Evolutionary conservation across 1,139 yeast genomes (phyloP).

Genomic region (Nakaseomyces uthaithaninus): DNA sequence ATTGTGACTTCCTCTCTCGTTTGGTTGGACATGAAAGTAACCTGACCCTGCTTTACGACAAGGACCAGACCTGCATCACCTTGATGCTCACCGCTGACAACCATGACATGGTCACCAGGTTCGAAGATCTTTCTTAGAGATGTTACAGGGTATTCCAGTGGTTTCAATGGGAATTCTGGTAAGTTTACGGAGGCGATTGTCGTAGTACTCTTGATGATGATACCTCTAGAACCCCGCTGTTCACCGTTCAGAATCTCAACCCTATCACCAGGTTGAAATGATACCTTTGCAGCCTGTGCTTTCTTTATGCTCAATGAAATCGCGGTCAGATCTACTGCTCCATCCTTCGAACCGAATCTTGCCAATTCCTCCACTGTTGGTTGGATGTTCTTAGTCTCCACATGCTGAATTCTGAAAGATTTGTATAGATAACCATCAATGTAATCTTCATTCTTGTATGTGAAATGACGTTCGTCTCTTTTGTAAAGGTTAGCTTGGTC

Average conservation of each 20-base stretch:
- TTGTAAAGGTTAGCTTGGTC: constrained; percentile 55
- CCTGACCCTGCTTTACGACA: constrained; percentile 71
- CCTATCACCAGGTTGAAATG: constrained; percentile 88
- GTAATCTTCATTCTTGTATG: constrained; percentile 82
- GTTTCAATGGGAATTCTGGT: constrained; percentile 40
- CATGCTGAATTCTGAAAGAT: constrained; percentile 73
- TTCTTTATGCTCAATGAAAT: constrained; percentile 77
- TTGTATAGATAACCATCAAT: constrained; percentile 80
- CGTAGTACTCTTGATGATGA: constrained; percentile 49
- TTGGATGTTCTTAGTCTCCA: constrained; percentile 75
- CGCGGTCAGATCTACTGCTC: constrained; percentile 76
- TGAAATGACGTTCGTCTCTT: constrained; percentile 65
- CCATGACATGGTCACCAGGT: constrained; percentile 94
- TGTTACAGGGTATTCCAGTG: constrained; percentile 65
- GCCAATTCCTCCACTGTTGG: constrained; percentile 89
- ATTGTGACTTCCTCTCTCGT: constrained; percentile 83
- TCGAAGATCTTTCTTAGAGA: constrained; percentile 78
- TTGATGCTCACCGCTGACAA: constrained; percentile 80
- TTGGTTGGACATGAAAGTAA: constrained; percentile 82
- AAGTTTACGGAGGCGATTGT: constrained; percentile 38
- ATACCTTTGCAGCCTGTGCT: constrained; percentile 45
- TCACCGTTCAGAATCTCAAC: constrained; percentile 91
- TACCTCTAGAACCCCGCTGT: constrained; percentile 82
- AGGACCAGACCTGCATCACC: constrained; percentile 96
- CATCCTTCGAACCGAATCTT: constrained; percentile 61